Evolutionary conservation across 2,329 filamentous ascomycete species (phyloP), one percentile per base, ranked within the genome.

Genomic region (Albophoma yamanashiensis): DNA sequence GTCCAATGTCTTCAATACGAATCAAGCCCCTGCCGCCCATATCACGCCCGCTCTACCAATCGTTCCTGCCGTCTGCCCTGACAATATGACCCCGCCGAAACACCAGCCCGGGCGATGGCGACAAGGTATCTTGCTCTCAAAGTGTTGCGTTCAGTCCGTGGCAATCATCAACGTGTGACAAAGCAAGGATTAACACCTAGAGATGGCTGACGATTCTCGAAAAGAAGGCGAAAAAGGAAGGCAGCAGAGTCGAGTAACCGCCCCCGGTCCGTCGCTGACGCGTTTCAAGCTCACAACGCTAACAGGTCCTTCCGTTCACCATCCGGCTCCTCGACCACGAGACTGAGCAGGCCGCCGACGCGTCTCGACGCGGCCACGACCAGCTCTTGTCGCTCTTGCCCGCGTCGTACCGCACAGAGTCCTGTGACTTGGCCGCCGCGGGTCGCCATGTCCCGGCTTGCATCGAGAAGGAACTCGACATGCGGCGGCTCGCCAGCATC

Each of bases 331-430:
- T 45, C 43, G 45, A 15, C 22, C 12, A 1, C 22, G 45, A 17
- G 45, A 27, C 2, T 5, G 22, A 47, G 45, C 45, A 47, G 5
- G 14, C 45, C 22, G 22, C 22, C 14, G 12, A 47, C 8, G 42
- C 43, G 2, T 25, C 43, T 25, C n/a, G 20, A 43, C 3, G 20
- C 9, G n/a, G 5, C 22, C 45, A 15, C 12, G 0, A 60, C 20
- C 22, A 58, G 39, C 60, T 57, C 52, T 27, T 36, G 7, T 61
- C 57, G 22, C 63, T 64, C 27, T 50, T 65, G 45, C 81, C 85
- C 62, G 82, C 83, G 34, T 58, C 60, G 40, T 65, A 62, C 39
- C 62, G 61, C 53, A 55, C 53, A 15, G 58, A 62, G 47, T 57
- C 47, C 25, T 58, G 57, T 50, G 58, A 64, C 55, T 38, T 64